A percentile compares a stretch with the other conserved stretches of the same genome.
Conservation (phyloP, 192 early-diverging fungal species). For the Linnemannia elongata region DNA sequence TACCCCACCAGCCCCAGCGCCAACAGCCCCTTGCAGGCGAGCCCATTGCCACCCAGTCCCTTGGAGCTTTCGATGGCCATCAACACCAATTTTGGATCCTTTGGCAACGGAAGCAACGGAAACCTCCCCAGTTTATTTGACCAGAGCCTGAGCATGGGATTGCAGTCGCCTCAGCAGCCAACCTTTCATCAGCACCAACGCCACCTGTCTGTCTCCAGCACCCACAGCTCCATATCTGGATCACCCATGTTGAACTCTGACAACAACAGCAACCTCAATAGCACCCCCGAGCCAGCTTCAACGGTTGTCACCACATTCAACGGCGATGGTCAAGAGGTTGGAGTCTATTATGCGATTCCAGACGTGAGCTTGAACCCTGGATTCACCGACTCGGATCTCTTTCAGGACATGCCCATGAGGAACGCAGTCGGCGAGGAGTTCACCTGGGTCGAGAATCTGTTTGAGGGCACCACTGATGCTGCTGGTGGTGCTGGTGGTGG, state of each 20-base stretch:
- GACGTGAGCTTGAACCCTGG: constrained; percentile 48
- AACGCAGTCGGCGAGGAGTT: constrained; percentile 47
- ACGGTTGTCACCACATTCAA: constrained; percentile 35
- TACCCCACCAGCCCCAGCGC: constrained; percentile 28
- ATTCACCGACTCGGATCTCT: constrained; percentile 41
- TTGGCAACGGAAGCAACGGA: constrained; percentile 24
- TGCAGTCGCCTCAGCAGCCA: constrained; percentile 12
- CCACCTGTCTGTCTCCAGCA: constrained; percentile 8
- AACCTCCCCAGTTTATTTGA: constrained; percentile 44
- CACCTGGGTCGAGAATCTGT: constrained; percentile 52
- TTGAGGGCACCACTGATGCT: constrained; percentile 26
- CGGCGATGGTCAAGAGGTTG: constrained; percentile 39
- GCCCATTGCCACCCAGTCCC: constrained; percentile 46
- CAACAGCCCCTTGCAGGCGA: constrained; percentile 36
- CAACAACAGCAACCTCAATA: not conserved
- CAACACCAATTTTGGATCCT: constrained; percentile 28
- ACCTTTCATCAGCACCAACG: constrained; percentile 25
- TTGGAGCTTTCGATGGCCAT: constrained; percentile 33
- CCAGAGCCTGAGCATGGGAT: constrained; percentile 30
- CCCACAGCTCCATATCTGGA: not conserved
- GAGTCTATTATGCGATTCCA: constrained; percentile 45
- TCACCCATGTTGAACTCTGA: constrained; percentile 16
- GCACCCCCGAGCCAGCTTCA: not conserved
- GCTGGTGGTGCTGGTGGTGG: not conserved
- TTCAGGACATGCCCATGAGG: constrained; percentile 50